Evolutionary conservation across 306 rosid species (phyloP), one percentile per base, ranked within the genome.

Genomic region (Quercus dentata): DNA sequence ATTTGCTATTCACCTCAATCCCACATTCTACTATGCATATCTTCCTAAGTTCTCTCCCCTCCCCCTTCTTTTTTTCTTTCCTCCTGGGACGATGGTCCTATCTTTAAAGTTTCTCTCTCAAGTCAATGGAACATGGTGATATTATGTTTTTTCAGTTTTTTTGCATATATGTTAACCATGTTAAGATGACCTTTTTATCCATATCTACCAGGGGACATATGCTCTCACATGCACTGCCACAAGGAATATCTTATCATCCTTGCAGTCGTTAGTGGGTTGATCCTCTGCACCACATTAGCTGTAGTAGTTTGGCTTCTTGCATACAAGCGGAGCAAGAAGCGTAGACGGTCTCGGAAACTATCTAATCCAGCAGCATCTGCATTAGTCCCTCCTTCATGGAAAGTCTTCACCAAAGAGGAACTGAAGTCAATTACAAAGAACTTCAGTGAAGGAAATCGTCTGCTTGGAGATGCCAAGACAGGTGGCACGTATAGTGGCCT

Each of bases 381-480:
- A 27, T 51, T 86, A 70, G 91, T 90, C 31, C 86, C 94, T 35
- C 98, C 97, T 59, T 90, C 92, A 2, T 95, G 99, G 99, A 95
- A 87, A 90, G 89, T 93, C 67, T 95, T 91, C 76, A 86, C 94
- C 74, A 95, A 93, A 88, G 99, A 95, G 77, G 99, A 95, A 81
- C 85, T 95, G 38, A 84, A 91, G 89, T 90, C 96, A 5, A 82
- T 91, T 74, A 93, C 99, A 17, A 95, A 95, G 89, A 95, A 91
- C 88, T 95, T 95, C 74, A 95, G 99, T 81, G 99, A 95, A 90
- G 98, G 97, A 74, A 93, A 87, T 73, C 97, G 99, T 83, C 97
- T 95, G 79, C 80, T 85, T 65, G 99, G 99, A 77, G 98, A 95
- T 86, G 83, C 98, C 72, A 95, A 93, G 91, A 88, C 96, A 44